Conservation (phyloP, 202 grass and related monocot genomes). For the Dendrocalamus latiflorus region DNA sequence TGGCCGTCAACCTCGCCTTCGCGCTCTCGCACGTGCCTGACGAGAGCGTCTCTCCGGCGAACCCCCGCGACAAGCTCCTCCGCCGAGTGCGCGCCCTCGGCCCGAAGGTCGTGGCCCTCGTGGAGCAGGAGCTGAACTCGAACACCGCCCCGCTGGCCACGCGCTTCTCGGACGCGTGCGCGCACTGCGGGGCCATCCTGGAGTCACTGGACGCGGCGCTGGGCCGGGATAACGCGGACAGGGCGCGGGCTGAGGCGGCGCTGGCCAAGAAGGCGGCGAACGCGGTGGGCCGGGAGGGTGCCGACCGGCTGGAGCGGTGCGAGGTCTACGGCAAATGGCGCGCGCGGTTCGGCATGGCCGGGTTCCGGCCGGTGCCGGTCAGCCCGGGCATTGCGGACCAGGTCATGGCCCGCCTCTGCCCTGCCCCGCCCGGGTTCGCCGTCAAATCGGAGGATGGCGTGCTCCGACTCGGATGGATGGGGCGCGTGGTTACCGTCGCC, state of each 20-base stretch:
- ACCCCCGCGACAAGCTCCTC: conserved; percentile 84
- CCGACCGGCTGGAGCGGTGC: conserved; percentile 79
- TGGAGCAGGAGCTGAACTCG: conserved; percentile 85
- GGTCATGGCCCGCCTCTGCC: conserved; percentile 32
- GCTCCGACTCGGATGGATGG: conserved; percentile 59
- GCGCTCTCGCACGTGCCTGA: conserved; percentile 70
- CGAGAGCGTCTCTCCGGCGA: conserved; percentile 80
- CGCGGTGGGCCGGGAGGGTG: conserved; percentile 64
- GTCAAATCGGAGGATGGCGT: conserved; percentile 51
- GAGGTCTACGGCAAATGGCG: conserved; percentile 94
- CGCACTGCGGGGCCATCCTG: conserved; percentile 65
- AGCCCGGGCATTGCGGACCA: conserved; percentile 36
- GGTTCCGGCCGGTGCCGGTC: conserved; percentile 48
- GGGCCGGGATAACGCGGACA: conserved; percentile 31
- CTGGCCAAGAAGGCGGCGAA: conserved; percentile 60
- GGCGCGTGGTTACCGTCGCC: conserved; percentile 66
- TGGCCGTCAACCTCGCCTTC: conserved; percentile 85
- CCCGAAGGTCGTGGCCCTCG: conserved; percentile 55
- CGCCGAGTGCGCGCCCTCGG: conserved; percentile 66
- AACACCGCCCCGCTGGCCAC: conserved; percentile 71
- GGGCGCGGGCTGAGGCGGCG: conserved; percentile 45
- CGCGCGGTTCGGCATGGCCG: conserved; percentile 83
- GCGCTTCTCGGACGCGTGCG: conserved; percentile 68
- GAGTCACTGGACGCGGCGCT: conserved; percentile 55
- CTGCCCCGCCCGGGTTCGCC: conserved; percentile 22